Conservation (phyloP, 139 green algal genomes). For the Chlamydomonas incerta region DNA sequence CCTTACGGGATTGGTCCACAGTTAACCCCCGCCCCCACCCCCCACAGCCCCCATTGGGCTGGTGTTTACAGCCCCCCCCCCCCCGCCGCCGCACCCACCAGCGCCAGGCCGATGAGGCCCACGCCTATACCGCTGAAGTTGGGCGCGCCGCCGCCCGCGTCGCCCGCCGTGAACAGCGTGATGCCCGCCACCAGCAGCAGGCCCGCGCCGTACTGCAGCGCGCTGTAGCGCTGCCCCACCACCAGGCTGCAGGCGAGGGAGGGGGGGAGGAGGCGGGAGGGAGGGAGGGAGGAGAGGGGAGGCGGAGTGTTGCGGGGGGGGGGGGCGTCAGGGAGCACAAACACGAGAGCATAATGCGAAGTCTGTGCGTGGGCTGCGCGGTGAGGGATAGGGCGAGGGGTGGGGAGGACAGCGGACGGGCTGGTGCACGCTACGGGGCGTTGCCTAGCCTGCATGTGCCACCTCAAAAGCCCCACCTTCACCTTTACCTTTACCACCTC, state of each 20-base stretch:
- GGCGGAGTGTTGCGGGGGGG: too few relatives aligned
- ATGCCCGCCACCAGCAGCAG: constrained; percentile 71
- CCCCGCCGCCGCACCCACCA: constrained; percentile 44
- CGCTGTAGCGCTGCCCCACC: constrained; percentile 56
- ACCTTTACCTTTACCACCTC: too few relatives aligned
- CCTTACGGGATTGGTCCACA: too few relatives aligned
- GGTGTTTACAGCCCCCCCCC: not conserved
- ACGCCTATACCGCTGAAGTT: constrained; percentile 64
- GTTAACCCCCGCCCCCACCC: not conserved
- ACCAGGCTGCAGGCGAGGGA: constrained; percentile 18
- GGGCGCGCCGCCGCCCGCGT: constrained; percentile 54
- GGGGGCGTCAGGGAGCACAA: too few relatives aligned
- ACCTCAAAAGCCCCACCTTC: too few relatives aligned
- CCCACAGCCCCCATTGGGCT: not conserved
- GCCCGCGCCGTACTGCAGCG: constrained; percentile 55
- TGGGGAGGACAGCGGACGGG: not conserved
- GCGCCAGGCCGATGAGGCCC: constrained; percentile 60
- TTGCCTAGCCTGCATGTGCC: too few relatives aligned
- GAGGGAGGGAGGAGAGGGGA: not conserved
- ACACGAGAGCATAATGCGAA: too few relatives aligned
- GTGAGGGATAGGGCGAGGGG: too few relatives aligned
- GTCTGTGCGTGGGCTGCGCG: too few relatives aligned
- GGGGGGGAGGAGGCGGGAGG: not conserved
- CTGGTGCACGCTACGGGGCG: not conserved
- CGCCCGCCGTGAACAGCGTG: constrained; percentile 67